Percentiles rank a stretch among this genome's conserved stretches.
These are phyloP conservation scores for Ampelocalamus luodianensis DNA, from an alignment of 176 grass and related monocot species.

Conservation along the genomic window DNA sequence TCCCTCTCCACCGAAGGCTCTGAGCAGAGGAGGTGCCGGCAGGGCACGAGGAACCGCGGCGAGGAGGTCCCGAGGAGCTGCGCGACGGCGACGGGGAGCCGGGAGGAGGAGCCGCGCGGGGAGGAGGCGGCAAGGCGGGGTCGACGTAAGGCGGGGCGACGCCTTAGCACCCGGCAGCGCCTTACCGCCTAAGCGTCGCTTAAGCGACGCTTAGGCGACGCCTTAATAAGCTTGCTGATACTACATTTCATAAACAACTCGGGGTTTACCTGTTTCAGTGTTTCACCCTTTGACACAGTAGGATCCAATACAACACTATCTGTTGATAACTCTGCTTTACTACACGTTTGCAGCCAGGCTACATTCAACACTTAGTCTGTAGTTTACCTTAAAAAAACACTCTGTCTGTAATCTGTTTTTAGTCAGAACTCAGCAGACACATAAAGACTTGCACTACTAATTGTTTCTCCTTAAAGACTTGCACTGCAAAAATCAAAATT, in stretches of 20 bases:
- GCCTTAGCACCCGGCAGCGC: no score
- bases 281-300: not conserved
- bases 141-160: no score
- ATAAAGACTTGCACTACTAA: not conserved
- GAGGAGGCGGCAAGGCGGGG: no score
- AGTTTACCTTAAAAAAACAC: not conserved
- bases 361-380: not conserved
- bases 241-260: not conserved
- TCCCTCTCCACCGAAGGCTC: no score
- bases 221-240: no score
- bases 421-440: not conserved
- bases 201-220: no score
- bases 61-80: no score
- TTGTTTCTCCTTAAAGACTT: not conserved
- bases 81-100: no score
- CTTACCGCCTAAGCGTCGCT: no score
- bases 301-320: not conserved
- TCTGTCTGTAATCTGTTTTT: not conserved
- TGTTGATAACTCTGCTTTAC: not conserved
- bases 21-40: no score
- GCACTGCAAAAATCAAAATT: not conserved
- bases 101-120: no score
- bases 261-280: not conserved
- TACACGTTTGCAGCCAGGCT: not conserved
- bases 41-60: no score